Base-by-base conservation (phyloP, 768 basidiomycete species). In the Trametes maxima region DNA sequence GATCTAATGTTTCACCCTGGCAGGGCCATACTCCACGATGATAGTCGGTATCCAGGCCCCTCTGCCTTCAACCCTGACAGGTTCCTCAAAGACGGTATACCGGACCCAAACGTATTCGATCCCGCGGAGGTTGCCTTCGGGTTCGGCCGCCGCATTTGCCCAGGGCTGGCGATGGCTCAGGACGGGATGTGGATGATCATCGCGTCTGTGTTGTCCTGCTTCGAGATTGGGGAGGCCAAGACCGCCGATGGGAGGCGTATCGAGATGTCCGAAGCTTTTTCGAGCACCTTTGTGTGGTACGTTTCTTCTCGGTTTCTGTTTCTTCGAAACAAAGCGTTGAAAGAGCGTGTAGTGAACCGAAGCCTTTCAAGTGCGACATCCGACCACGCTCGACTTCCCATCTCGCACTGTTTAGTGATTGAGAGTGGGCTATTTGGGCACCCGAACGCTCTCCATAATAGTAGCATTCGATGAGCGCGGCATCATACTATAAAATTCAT, bases 1-100 rank as follows among this genome's bases (percentile, higher is more conserved):
- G 7, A 21, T 14, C 36, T 13, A 7, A 48, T 14, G 2, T 2
- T 8, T 45, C 1, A 24, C 17, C 28, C 11, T 16, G 2, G 4
- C 42, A 67, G 67, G 64, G 52, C 64, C 0, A 76, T 87, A 44
- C 74, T 80, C 6, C 84, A 84, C 65, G 85, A 88, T 67, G 76
- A 82, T 35, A 40, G 44, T 12, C 58, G 65, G 10, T 79, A 74
- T 54, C 52, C 66, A 4, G 63, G 76, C 48, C 78, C 78, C 3
- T n/a, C 62, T 65, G 21, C 25, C 24, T 77, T 77, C 67, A 69
- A 71, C 40, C 76, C 76, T 0, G 74, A 74, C 14, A 70, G 76
- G 13, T 77, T 72, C 47, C 25, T 64, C 40, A 55, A 58, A 16
- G 46, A 49, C 46, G 53, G 63, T 17, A 28, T 28, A 17, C 42